Base-by-base conservation (phyloP, 768 basidiomycete species). In the Lanmaoa rubissima region DNA sequence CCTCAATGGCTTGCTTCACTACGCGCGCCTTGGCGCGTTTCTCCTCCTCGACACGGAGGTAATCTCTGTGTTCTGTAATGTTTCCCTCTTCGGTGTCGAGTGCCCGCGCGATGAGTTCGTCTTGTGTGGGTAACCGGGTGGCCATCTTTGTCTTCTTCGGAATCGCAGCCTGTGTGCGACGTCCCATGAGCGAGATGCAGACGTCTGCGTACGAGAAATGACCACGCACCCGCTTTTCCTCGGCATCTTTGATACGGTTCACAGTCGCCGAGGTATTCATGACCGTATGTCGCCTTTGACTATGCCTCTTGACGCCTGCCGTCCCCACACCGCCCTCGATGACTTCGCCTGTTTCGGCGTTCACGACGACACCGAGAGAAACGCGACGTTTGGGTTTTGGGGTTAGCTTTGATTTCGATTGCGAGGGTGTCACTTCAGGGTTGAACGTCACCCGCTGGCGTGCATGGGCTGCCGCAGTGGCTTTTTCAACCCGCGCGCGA, bases 71-170 rank as follows among this genome's bases (percentile, higher is more conserved):
- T 46, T 91, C 86, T 6, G 79, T 78, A 21, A 87, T 84, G 67
- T 95, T 95, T 0, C 87, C 85, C 70, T 93, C 92, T 70, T 94
- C 93, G 51, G 86, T 91, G 63, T 93, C 90, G 17, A 94, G 81
- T 0, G 93, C 93, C 8, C 83, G 83, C 2, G 84, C 85, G 54
- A 95, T 88, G 9, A 94, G 80, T 63, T 94, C 90, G n/a, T 82
- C 88, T 65, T 95, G 93, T 0, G 91, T 91, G 43, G 78, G 80
- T 6, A 75, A 69, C 32, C 78, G 84, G 24, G 74, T 77, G 52
- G 76, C 77, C 3, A 71, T 69, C 65, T 84, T 88, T 8, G 72
- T 66, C 63, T 86, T 87, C 73, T 85, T 90, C 1, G 87, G 82
- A 11, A 75, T 60, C 0, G 85, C 76, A 13, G 84, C 82, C 85